Conservation (phyloP, 1,139 yeast species). For the Saccharomycopsis hybrid region DNA sequence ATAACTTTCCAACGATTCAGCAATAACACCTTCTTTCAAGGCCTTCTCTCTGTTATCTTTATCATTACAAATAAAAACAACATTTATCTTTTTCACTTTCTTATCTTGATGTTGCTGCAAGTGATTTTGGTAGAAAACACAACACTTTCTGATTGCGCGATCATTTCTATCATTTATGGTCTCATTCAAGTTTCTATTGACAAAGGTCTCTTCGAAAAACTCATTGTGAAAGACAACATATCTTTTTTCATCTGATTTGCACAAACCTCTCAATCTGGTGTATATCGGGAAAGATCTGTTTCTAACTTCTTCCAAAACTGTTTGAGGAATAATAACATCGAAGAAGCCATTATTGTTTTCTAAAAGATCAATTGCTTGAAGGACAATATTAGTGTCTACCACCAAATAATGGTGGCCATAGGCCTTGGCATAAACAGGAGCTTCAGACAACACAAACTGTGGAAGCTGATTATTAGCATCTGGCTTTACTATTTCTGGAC, state of each 20-base stretch:
- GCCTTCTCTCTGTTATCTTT: conserved; percentile 60
- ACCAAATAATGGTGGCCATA: conserved; percentile 69
- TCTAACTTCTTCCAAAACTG: conserved; percentile 88
- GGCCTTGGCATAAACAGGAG: conserved; percentile 38
- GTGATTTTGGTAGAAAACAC: conserved; percentile 68
- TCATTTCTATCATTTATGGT: conserved; percentile 87
- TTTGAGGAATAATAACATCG: conserved; percentile 90
- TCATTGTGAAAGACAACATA: conserved; percentile 93
- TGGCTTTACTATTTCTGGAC: conserved; percentile 42
- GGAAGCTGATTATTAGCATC: conserved; percentile 50
- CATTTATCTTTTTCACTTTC: conserved; percentile 37
- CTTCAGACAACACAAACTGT: conserved; percentile 42
- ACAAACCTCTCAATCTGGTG: conserved; percentile 71
- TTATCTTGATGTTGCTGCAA: conserved; percentile 31
- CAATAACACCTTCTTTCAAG: conserved; percentile 43
- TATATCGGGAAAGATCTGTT: conserved; percentile 85
- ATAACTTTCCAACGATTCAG: conserved; percentile 57
- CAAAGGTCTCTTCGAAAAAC: conserved; percentile 66
- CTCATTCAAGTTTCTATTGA: conserved; percentile 59
- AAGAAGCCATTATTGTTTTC: conserved; percentile 73
- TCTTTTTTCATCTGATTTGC: conserved; percentile 74
- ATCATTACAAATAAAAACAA: conserved; percentile 75
- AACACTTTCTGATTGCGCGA: conserved; percentile 75
- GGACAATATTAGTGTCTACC: conserved; percentile 81
- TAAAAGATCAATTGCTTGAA: conserved; percentile 83